These are phyloP conservation scores for Hypoxylon perforatum DNA, from an alignment of 495 filamentous ascomycete genomes.

Conservation along the genomic window DNA sequence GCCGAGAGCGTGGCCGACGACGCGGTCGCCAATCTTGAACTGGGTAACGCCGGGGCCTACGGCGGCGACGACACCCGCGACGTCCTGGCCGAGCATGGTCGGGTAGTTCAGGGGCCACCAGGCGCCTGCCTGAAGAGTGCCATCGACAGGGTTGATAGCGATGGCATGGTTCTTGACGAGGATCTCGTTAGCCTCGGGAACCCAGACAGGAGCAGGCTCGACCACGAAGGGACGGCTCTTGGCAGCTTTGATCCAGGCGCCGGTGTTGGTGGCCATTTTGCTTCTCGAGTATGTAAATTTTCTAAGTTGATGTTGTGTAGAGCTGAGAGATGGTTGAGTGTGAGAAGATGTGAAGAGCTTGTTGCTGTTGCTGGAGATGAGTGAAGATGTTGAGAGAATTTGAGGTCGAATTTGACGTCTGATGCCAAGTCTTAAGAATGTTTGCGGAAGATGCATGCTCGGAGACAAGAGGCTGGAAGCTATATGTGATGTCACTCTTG, in stretches of 20 bases:
- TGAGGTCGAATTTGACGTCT: conserved; percentile 18
- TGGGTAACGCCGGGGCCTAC: conserved; percentile 54
- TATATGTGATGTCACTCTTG: conserved; percentile 27
- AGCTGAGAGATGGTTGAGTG: neutral
- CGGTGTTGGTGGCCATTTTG: conserved; percentile 42
- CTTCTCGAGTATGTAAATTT: conserved; percentile 11
- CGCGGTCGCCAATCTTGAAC: conserved; percentile 60
- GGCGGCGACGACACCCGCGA: conserved; percentile 60
- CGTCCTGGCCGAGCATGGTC: conserved; percentile 62
- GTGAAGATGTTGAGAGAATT: conserved; percentile 28
- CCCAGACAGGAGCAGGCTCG: conserved; percentile 42
- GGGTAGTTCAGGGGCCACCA: conserved; percentile 55
- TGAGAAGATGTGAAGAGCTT: neutral
- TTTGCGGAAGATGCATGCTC: conserved; percentile 24
- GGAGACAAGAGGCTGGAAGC: conserved; percentile 12
- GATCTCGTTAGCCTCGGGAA: conserved; percentile 50
- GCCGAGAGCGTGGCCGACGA: conserved; percentile 45
- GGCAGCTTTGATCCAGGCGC: conserved; percentile 42
- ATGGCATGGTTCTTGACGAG: conserved; percentile 53
- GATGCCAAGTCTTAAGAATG: conserved; percentile 35
- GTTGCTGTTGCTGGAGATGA: conserved; percentile 16
- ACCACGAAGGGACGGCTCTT: conserved; percentile 45
- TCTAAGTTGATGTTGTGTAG: conserved; percentile 7
- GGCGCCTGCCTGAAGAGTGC: conserved; percentile 51
- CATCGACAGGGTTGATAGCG: conserved; percentile 62